Conservation (phyloP, 176 grass and related monocot species). For the Lolium multiflorum region DNA sequence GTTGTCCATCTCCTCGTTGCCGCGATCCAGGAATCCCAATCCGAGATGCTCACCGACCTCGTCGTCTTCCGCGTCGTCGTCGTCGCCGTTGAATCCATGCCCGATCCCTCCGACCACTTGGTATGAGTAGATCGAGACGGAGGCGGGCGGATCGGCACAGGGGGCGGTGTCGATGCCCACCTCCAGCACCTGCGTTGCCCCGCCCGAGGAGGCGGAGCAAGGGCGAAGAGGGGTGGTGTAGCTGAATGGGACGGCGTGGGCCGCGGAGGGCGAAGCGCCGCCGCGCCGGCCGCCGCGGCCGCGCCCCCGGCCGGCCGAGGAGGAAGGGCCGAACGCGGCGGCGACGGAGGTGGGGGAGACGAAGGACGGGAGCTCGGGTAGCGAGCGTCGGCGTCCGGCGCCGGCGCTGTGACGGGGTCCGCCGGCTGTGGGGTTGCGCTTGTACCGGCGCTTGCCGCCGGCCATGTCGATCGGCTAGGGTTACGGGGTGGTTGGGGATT, state of each 20-base stretch:
- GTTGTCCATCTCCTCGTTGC: slow-evolving; percentile 38
- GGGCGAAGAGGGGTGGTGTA: slow-evolving; percentile 24
- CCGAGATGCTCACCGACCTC: slow-evolving; percentile 47
- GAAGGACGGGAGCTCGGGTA: slow-evolving; percentile 57
- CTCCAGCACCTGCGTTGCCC: slow-evolving; percentile 19
- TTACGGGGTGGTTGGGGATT: slow-evolving; percentile 24
- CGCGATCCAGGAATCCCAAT: slow-evolving; percentile 58
- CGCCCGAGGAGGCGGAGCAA: slow-evolving; percentile 4
- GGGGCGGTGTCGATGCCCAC: slow-evolving; percentile 47
- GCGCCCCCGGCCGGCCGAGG: slow-evolving; percentile 2
- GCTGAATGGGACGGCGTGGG: slow-evolving; percentile 49
- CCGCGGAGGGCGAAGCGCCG: background rate
- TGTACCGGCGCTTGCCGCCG: slow-evolving; percentile 55
- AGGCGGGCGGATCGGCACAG: slow-evolving; percentile 33
- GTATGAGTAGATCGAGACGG: slow-evolving; percentile 54
- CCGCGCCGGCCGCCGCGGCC: background rate
- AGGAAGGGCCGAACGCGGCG: slow-evolving; percentile 50
- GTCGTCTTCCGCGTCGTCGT: slow-evolving; percentile 43
- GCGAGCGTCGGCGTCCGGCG: slow-evolving; percentile 44
- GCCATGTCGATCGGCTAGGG: slow-evolving; percentile 61
- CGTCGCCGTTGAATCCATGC: slow-evolving; percentile 49
- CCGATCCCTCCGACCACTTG: slow-evolving; percentile 43
- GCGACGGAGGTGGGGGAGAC: slow-evolving; percentile 48
- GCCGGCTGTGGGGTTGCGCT: slow-evolving; percentile 67
- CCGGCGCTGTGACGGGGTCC: slow-evolving; percentile 46